Base-by-base conservation (phyloP, 2,329 filamentous ascomycete genomes). In the Trichoderma sp. region DNA sequence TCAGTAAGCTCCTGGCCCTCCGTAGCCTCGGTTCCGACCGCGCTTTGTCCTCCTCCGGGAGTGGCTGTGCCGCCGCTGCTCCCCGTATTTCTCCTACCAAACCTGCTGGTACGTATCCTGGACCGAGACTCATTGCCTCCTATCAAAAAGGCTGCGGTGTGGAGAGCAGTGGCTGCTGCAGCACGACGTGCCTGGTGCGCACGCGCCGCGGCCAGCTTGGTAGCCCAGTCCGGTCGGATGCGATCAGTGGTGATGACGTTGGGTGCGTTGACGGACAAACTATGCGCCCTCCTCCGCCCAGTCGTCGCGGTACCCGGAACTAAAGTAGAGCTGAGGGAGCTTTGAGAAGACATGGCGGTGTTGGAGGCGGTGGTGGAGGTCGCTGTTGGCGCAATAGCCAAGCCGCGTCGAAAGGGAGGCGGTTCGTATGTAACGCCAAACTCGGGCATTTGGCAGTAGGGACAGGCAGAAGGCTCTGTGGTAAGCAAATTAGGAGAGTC, bases 341-440 rank as follows among this genome's bases (percentile, higher is more conserved):
- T 93, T 61, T 91, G 91, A 0, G 94, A 97, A 0, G 94, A 96
- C 87, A 95, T 93, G 49, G 94, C 92, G 1, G 93, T 89, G 18
- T 84, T 81, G 72, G 61, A 82, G 76, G 26, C 82, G 76, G 71
- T 68, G 24, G 74, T 72, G 4, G 75, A 68, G 10, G 39, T 8
- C 18, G 39, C 39, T 43, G 39, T 43, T 1, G 85, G 74, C 1
- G 88, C 85, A 77, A 95, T 95, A 1, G 87, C 83, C 37, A 99
- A 81, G 1, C 96, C 96, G 71, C 94, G 86, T 28, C 94, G 90
- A 82, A 98, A 98, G 0, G 92, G 89, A 2, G 96, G 96, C 14
- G 94, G 86, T 5, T 95, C 89, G 78, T 97, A 99, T 0, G 93
- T 97, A n/a, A 99, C 91, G 58, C 96, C 96, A 77, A 98, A 97